Base-by-base conservation (phyloP, 306 rosid genomes). In the Quercus wislizeni region DNA sequence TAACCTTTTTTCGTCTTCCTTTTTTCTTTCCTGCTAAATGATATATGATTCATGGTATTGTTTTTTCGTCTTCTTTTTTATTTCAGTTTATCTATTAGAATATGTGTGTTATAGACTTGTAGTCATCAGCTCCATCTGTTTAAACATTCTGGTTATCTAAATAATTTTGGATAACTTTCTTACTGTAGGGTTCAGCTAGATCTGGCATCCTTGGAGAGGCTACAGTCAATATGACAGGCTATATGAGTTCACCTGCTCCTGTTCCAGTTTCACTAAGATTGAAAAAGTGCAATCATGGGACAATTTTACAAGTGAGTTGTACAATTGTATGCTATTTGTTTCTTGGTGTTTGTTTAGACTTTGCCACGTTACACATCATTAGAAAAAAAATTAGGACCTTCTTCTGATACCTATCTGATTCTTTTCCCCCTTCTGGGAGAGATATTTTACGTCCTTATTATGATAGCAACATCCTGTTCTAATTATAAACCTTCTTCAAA, bases 151-250 rank as follows among this genome's bases (percentile, higher is more conserved):
- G 5, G 27, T 68, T 33, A 35, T 49, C 54, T 49, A 12, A 49
- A 49, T 49, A 49, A 49, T 12, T 12, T 12, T 49, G 7, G 19
- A 68, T 19, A 6, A 19, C 72, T 68, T 68, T 15, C 70, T 74
- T 35, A 54, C 74, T 51, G 69, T 79, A 90, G 92, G 92, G 90
- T 64, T 90, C 90, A 56, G 81, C 79, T 63, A 83, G 88, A 80
- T 85, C 88, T 75, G 85, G 87, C 72, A 86, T 84, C 65, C 90
- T 86, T 80, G 94, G 92, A 70, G 90, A 90, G 80, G 92, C 83
- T 31, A 78, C 85, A 20, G 70, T 90, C 59, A 83, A 77, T 61
- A 55, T 88, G 92, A 74, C 78, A 61, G 76, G 80, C 81, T 83
- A 85, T 71, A 79, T 74, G 80, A 85, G 79, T 85, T 81, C 89